Evolutionary conservation across 140 eudicot species (phyloP), one percentile per base, ranked within the genome.

Genomic region (Anethum foeniculum): DNA sequence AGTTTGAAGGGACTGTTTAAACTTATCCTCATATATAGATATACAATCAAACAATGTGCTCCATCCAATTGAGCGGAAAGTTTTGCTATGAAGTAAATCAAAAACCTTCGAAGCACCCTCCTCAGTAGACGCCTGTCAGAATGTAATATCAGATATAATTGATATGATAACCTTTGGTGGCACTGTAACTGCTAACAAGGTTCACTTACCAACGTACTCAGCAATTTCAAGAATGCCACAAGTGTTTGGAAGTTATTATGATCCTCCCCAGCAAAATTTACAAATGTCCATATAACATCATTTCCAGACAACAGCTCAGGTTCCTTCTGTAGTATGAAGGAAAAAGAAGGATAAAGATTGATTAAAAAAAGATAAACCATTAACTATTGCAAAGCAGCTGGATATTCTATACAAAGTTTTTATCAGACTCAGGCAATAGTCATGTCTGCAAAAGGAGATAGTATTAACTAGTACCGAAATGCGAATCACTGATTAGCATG

Each of bases 281-380:
- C 94, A 86, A 94, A 94, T 56, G 98, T 94, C 98, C 98, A 94
- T 75, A 94, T 4, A 51, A 90, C 97, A 85, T 94, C 98, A 86
- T 94, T 94, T 56, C 96, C 96, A 69, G 96, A 82, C 86, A 94
- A 83, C 47, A 94, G 87, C 87, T 94, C 98, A 68, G 98, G 97
- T 83, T 92, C 97, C 86, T 90, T 94, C 98, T 94, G 94, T 76
- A 64, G 79, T 58, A 85, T 46, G 8, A 76, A 77, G 41, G 81
- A 28, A 32, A 79, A 71, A 5, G n/a, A 41, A 56, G 54, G 23
- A 30, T 65, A 41, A 56, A 46, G 23, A 30, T 65, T 30, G 18
- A 62, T n/a, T 4, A 65, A 30, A 32, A 14, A 15, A 14, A 15
- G 1, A 67, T 11, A 67, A 32, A 67, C 23, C 74, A 67, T 32